Percentiles rank a stretch among this genome's conserved stretches.
These are phyloP conservation scores for Apiotrichum sp. DNA, from an alignment of 1,284 basidiomycete genomes.

Conservation along the genomic window DNA sequence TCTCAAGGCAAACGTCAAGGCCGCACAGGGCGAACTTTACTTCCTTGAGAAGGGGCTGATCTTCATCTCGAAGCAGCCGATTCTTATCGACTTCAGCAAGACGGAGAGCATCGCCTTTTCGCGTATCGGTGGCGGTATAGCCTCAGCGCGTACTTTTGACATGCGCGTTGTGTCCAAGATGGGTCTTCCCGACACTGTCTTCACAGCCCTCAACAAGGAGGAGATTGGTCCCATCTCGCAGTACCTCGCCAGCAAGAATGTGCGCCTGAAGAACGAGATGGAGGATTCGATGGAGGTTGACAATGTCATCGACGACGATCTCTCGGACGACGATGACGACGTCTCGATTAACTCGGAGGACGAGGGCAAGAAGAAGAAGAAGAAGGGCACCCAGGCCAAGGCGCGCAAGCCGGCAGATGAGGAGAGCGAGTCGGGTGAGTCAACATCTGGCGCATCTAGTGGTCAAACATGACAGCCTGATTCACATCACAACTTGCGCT, in stretches of 20 bases:
- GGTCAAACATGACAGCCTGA: neutral
- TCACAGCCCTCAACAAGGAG: slow-evolving; percentile 92
- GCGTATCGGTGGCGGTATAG: slow-evolving; percentile 81
- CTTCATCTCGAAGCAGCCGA: slow-evolving; percentile 95
- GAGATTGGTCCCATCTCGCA: slow-evolving; percentile 81
- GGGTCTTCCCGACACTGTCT: slow-evolving; percentile 70
- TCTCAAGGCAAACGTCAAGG: slow-evolving; percentile 96
- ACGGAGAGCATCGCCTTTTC: slow-evolving; percentile 91
- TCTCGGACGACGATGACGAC: slow-evolving; percentile 58
- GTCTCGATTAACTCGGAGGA: slow-evolving; percentile 34
- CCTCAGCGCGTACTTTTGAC: slow-evolving; percentile 90
- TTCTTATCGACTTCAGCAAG: slow-evolving; percentile 83
- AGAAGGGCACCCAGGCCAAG: slow-evolving; percentile 50
- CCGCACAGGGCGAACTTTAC: slow-evolving; percentile 93
- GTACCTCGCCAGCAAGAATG: slow-evolving; percentile 84
- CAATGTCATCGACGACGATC: slow-evolving; percentile 70
- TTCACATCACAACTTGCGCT: neutral
- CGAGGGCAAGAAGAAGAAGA: slow-evolving; percentile 31
- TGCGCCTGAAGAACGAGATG: slow-evolving; percentile 95
- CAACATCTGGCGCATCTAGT: neutral
- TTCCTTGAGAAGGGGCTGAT: slow-evolving; percentile 96
- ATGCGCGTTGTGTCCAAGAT: slow-evolving; percentile 79
- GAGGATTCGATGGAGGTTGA: slow-evolving; percentile 70
- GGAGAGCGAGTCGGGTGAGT: slow-evolving; percentile 74
- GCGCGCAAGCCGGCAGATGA: slow-evolving; percentile 51